These are phyloP conservation scores for Coemansia sp. DNA, from an alignment of 192 early-diverging fungal genomes.

Conservation along the genomic window DNA sequence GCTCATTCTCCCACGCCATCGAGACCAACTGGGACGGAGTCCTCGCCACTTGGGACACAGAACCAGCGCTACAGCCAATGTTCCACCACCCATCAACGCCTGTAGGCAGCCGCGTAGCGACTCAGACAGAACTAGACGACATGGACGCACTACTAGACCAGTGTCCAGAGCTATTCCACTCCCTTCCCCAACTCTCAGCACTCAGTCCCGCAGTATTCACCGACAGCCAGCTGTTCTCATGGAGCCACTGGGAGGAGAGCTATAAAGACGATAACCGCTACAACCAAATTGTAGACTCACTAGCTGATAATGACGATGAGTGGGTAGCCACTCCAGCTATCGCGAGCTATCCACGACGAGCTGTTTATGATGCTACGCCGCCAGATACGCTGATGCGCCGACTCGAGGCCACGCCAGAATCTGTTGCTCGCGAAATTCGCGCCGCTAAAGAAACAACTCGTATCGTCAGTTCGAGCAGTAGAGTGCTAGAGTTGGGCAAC, in stretches of 20 bases:
- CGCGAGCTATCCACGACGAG: not conserved
- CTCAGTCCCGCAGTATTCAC: not conserved
- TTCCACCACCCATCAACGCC: not conserved
- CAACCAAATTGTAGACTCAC: slow-evolving; percentile 21
- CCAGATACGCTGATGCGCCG: slow-evolving; percentile 19
- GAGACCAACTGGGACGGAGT: not conserved
- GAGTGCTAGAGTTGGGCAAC: not conserved
- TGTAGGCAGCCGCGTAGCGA: not conserved
- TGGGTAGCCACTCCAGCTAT: not conserved
- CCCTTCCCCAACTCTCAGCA: not conserved
- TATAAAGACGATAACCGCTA: slow-evolving; percentile 23
- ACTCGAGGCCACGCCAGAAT: slow-evolving; percentile 16
- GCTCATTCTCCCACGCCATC: not conserved
- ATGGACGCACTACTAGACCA: slow-evolving; percentile 18
- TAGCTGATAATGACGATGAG: not conserved
- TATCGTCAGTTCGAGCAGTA: not conserved
- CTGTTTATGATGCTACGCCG: slow-evolving; percentile 8
- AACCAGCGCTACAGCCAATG: slow-evolving; percentile 1
- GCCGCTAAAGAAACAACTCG: not conserved
- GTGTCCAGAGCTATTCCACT: slow-evolving; percentile 27
- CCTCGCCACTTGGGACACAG: not conserved
- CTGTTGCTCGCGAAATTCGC: slow-evolving; percentile 15
- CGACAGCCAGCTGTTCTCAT: slow-evolving; percentile 16
- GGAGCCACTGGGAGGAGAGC: slow-evolving; percentile 28
- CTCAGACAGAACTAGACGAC: not conserved